These are phyloP conservation scores for Ophiostoma montium DNA, from an alignment of 2,329 filamentous ascomycete species.

Conservation along the genomic window DNA sequence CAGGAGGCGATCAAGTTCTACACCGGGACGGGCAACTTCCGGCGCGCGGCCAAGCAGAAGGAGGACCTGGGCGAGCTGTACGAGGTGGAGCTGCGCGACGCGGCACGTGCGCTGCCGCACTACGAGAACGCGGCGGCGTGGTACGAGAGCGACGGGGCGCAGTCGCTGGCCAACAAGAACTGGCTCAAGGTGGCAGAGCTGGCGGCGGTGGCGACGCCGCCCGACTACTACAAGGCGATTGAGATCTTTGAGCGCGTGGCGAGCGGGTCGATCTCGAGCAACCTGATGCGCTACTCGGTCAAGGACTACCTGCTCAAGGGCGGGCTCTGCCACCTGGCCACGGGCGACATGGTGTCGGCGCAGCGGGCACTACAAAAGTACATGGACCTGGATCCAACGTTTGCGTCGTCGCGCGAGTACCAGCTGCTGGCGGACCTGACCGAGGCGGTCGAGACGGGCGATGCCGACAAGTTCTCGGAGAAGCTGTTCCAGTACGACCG, in stretches of 20 bases:
- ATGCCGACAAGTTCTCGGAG: conserved; percentile 72
- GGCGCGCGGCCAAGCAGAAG: conserved; percentile 79
- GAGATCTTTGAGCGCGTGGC: conserved; percentile 75
- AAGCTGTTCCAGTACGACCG: conserved; percentile 84
- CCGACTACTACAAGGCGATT: conserved; percentile 73
- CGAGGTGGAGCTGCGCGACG: conserved; percentile 67
- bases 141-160: conserved; percentile 78
- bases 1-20: conserved; percentile 74
- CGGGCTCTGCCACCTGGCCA: conserved; percentile 73
- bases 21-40: conserved; percentile 78
- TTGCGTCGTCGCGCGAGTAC: conserved; percentile 64
- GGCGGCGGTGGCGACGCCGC: conserved; percentile 50
- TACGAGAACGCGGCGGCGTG: conserved; percentile 79
- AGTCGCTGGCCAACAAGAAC: conserved; percentile 84
- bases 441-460: conserved; percentile 59
- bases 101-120: conserved; percentile 62
- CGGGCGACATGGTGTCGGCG: conserved; percentile 60
- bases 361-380: conserved; percentile 73
- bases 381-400: conserved; percentile 63
- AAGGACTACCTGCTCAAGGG: conserved; percentile 95
- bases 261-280: conserved; percentile 65
- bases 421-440: conserved; percentile 66
- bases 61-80: conserved; percentile 78
- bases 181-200: conserved; percentile 88
- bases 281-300: conserved; percentile 83